phyloP scores from a whole-genome alignment of 805 yeast genomes.

The Saturnispora halmiae region DNA sequence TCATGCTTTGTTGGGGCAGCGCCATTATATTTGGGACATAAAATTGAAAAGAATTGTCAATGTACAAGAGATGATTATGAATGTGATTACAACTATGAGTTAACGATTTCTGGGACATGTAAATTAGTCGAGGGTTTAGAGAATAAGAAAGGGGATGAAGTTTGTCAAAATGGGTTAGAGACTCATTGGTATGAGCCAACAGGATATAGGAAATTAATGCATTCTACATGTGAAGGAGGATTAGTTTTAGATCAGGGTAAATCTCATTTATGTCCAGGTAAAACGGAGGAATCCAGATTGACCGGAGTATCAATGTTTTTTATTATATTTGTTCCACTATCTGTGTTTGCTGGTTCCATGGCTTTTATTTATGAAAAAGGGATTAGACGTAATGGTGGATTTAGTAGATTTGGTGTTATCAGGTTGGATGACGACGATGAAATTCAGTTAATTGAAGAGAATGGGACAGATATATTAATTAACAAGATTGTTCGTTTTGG shows the following conservation, averaged over 20 bases:
- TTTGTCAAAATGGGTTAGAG: slow-evolving; percentile 46
- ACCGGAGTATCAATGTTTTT: slow-evolving; percentile 45
- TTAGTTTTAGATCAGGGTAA: slow-evolving; percentile 54
- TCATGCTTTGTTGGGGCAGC: slow-evolving; percentile 68
- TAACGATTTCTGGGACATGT: slow-evolving; percentile 75
- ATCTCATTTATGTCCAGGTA: slow-evolving; percentile 82
- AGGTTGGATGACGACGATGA: slow-evolving; percentile 68
- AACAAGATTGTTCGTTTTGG: slow-evolving; percentile 54
- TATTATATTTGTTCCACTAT: slow-evolving; percentile 49
- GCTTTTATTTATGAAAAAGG: slow-evolving; percentile 77
- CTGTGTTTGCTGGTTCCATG: slow-evolving; percentile 41
- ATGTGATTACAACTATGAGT: slow-evolving; percentile 80
- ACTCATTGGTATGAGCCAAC: slow-evolving; percentile 80
- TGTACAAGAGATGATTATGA: slow-evolving; percentile 86
- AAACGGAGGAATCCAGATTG: slow-evolving; percentile 48
- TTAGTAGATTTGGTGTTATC: slow-evolving; percentile 74
- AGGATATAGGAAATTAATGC: slow-evolving; percentile 81
- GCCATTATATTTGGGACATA: slow-evolving; percentile 49
- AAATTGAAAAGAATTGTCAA: slow-evolving; percentile 55
- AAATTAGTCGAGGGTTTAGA: slow-evolving; percentile 64
- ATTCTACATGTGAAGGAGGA: slow-evolving; percentile 83
- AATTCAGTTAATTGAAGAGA: slow-evolving; percentile 46
- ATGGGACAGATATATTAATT: slow-evolving; percentile 47
- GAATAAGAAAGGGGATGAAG: slow-evolving; percentile 54
- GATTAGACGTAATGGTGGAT: slow-evolving; percentile 69